Percentiles rank a stretch among this genome's conserved stretches.
These are phyloP conservation scores for Coemansia reversa DNA, from an alignment of 192 early-diverging fungal genomes.

Conservation along the genomic window DNA sequence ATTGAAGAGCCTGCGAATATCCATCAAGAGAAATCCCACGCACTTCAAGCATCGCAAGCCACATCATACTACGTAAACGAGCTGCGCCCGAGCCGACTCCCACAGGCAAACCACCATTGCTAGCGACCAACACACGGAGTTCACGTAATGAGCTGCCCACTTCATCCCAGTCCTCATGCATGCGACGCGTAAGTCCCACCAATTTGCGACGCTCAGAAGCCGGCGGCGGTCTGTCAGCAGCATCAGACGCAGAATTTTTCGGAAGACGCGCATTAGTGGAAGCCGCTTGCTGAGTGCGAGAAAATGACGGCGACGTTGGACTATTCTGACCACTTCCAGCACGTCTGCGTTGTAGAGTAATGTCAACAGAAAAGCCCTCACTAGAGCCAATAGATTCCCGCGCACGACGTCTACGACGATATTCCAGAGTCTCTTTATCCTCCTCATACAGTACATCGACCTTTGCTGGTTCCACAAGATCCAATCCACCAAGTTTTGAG, in stretches of 20 bases:
- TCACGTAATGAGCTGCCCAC: constrained; percentile 42
- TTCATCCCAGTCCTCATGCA: constrained; percentile 48
- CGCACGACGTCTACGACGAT: constrained; percentile 31
- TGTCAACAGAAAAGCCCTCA: constrained; percentile 22
- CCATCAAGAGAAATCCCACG: constrained; percentile 47
- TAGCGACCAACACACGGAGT: constrained; percentile 31
- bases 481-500: constrained; percentile 37
- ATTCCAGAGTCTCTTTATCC: constrained; percentile 39
- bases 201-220: constrained; percentile 31
- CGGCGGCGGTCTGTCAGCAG: background rate
- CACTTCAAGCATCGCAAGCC: constrained; percentile 55
- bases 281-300: background rate
- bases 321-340: constrained; percentile 1
- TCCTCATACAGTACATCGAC: constrained; percentile 39
- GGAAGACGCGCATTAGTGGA: background rate
- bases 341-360: constrained; percentile 5
- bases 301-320: no score
- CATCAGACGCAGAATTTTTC: background rate
- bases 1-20: constrained; percentile 69
- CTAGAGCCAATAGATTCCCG: constrained; percentile 32
- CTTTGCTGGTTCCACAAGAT: constrained; percentile 51
- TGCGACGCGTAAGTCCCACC: constrained; percentile 36
- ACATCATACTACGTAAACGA: constrained; percentile 22
- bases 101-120: constrained; percentile 39
- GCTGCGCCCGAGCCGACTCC: background rate